Evolutionary conservation across 768 basidiomycete species (phyloP), one percentile per base, ranked within the genome.

Genomic region (Suillus alpinus): DNA sequence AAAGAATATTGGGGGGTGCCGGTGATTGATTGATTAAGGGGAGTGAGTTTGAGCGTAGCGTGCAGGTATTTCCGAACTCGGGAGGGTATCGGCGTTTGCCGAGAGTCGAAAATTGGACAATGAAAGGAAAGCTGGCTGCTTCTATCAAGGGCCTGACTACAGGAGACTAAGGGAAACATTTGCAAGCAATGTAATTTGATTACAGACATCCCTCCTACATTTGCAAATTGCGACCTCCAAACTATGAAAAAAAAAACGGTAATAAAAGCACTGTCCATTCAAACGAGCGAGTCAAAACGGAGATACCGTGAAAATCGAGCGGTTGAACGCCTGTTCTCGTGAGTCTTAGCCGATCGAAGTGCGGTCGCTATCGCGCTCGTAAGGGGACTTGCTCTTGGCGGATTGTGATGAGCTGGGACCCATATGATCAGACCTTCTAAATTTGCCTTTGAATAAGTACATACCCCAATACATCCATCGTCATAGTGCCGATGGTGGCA

Each of bases 401-500:
- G 52, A 37, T 39, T 57, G 58, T 20, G 58, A 13, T 29, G 34
- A 9, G n/a, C 46, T 46, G 10, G n/a, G 13, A 53, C 8, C 1
- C 26, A 56, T 18, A 20, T 55, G 14, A 32, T 43, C 10, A 55
- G 14, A 36, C 12, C 7, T 10, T 56, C 8, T 23, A n/a, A 29
- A n/a, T 20, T 31, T 32, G 9, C 7, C 7, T 16, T 12, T 26
- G 9, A 26, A 37, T 8, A 29, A 39, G 18, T 31, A 39, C 60
- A 32, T 32, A 65, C 83, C 78, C 70, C 58, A 83, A 82, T 68
- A 86, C 84, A 18, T 80, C 75, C 81, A 86, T 82, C 13, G 82
- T 83, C 60, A 86, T 81, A 61, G 84, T 81, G 69, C 86, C 83
- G 12, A 84, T 86, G 16, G 82, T 83, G 53, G 86, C 83, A 57